A percentile compares a stretch with the other conserved stretches of the same genome.
Evolutionary conservation across 176 grass and related monocot species (phyloP).

Genomic region (Saccharum spontaneum): DNA sequence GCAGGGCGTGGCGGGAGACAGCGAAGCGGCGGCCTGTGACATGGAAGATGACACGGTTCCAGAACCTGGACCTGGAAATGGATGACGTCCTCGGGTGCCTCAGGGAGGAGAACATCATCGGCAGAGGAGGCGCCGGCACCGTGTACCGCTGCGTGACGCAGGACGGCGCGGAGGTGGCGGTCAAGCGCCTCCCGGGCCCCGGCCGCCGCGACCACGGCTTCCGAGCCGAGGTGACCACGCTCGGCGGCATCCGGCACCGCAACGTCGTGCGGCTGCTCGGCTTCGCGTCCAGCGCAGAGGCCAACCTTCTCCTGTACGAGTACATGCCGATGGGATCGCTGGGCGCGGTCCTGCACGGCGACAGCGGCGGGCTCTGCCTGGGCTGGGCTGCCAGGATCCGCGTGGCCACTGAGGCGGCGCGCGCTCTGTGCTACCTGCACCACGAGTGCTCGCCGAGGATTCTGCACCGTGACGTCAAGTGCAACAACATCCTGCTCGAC

Average conservation of each 20-base stretch:
- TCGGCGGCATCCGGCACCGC: constrained; percentile 76
- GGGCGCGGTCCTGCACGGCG: constrained; percentile 72
- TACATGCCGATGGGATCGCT: constrained; percentile 82
- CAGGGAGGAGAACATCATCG: constrained; percentile 78
- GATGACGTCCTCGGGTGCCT: constrained; percentile 74
- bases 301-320: constrained; percentile 80
- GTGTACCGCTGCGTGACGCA: constrained; percentile 72
- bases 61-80: constrained; percentile 49
- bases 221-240: constrained; percentile 73
- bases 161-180: constrained; percentile 54
- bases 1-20: neutral
- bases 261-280: constrained; percentile 79
- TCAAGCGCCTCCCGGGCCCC: constrained; percentile 62
- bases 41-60: constrained; percentile 63
- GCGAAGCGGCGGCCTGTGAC: neutral
- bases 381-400: constrained; percentile 52
- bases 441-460: constrained; percentile 77
- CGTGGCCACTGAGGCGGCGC: constrained; percentile 68
- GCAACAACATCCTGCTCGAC: constrained; percentile 88
- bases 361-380: constrained; percentile 46
- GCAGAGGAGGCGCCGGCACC: constrained; percentile 77
- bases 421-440: constrained; percentile 82
- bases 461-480: constrained; percentile 88
- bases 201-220: constrained; percentile 68
- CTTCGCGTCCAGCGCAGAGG: constrained; percentile 65